Base-by-base conservation (phyloP, 2,329 filamentous ascomycete genomes). In the Ophiostoma angusticollis region DNA sequence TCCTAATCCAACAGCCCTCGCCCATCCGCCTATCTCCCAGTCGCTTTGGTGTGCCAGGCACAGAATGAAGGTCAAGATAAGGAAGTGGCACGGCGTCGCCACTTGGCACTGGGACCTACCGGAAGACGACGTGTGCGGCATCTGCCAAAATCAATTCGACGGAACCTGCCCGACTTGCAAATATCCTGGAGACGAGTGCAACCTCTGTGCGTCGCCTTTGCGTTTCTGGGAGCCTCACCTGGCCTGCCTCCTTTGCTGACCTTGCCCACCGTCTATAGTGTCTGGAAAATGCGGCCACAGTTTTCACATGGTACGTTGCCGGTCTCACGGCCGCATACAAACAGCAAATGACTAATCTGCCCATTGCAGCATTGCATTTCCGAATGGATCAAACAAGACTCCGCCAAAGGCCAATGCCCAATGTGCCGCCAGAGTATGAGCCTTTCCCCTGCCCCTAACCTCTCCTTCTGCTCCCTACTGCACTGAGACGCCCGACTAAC, bases 101-200 rank as follows among this genome's bases (percentile, higher is more conserved):
- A 89, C 86, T 40, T 98, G 91, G 91, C 79, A 84, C 48, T 98
- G 91, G 91, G 84, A 96, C 58, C 84, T 96, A 54, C 86, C 89
- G 18, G 86, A 94, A 52, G 89, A 95, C 63, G 89, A 98, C 57
- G 87, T 96, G 46, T 98, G 91, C 53, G 91, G 91, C 52, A 98
- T 98, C 63, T 98, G 91, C 62, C 89, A 93, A 57, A 87, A 93
- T 46, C 84, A 94, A 54, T 98, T 96, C 57, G 91, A 98, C 58
- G 89, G 87, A 43, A 96, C 91, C 19, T 98, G 91, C 65, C 87
- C 91, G 33, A 93, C 86, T 40, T 98, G 91, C 77, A 94, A 93
- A 69, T 96, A 86, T 56, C 91, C 91, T 12, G 91, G 91, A 42
- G 91, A 98, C 53, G 87, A 95, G 56, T 98, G 91, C 62, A 83